These are phyloP conservation scores for Marchantia paleacea DNA, from an alignment of 225 moss, liverwort and hornwort genomes.

Conservation along the genomic window DNA sequence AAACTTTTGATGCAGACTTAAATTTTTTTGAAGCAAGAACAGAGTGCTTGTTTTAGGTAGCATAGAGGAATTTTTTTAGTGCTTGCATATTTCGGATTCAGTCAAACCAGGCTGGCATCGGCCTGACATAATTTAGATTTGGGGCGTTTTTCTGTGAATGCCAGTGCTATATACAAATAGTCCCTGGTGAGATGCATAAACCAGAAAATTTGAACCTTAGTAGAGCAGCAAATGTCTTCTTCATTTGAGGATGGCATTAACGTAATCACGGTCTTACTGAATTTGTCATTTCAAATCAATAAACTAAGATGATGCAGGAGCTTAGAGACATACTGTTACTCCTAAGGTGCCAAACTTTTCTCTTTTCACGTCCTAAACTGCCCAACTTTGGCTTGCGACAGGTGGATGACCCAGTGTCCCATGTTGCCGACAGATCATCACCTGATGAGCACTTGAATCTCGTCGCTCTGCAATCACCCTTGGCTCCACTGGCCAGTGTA, in stretches of 20 bases:
- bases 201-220: background rate
- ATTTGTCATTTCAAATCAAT: background rate
- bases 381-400: slow-evolving; percentile 29
- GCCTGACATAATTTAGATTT: background rate
- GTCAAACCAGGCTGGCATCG: background rate
- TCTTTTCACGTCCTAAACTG: background rate
- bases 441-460: slow-evolving; percentile 63
- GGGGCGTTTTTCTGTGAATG: background rate
- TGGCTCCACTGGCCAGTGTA: slow-evolving; percentile 79
- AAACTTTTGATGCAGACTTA: no score
- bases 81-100: background rate
- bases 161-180: background rate
- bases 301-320: background rate
- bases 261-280: background rate
- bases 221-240: background rate
- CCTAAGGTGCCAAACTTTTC: background rate
- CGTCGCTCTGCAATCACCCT: slow-evolving; percentile 45
- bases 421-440: slow-evolving; percentile 55
- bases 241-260: background rate
- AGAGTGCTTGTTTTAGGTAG: background rate
- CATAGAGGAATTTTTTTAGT: background rate
- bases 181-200: background rate
- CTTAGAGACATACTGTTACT: background rate
- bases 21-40: no score
- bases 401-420: slow-evolving; percentile 66